Evolutionary conservation across 2,329 filamentous ascomycete genomes (phyloP).

Genomic region (Colletotrichum acutatum): DNA sequence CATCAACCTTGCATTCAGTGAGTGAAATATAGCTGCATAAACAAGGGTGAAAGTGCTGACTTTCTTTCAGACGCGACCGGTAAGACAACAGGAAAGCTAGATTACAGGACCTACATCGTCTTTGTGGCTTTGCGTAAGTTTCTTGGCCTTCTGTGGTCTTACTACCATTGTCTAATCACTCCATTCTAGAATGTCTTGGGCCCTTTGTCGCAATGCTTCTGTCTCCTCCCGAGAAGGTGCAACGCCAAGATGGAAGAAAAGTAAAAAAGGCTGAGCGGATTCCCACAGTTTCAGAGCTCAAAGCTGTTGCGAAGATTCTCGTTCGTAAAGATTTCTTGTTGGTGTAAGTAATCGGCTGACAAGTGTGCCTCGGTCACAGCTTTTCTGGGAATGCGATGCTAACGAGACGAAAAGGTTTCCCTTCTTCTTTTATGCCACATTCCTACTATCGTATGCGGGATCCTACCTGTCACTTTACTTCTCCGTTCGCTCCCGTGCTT

Average conservation of each 20-base stretch:
- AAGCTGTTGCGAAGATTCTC: constrained; percentile 9
- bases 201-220: constrained; percentile 6
- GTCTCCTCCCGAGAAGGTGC: constrained; percentile 1
- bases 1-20: constrained; percentile 24
- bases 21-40: fast-evolving
- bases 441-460: constrained; percentile 38
- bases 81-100: constrained; percentile 9
- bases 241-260: constrained; percentile 7
- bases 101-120: constrained; percentile 17
- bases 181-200: neutral
- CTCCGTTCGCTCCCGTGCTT: constrained; percentile 36
- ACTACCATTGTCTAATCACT: neutral
- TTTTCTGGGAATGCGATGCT: neutral
- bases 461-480: constrained; percentile 39
- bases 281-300: neutral
- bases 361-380: too few species aligned
- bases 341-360: too few species aligned
- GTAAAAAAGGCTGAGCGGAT: neutral
- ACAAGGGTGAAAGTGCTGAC: neutral
- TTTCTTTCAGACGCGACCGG: neutral
- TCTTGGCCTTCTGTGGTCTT: neutral
- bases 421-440: constrained; percentile 28
- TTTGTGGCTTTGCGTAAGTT: constrained; percentile 10
- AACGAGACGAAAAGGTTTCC: neutral
- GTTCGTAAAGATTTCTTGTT: constrained; percentile 30